Base-by-base conservation (phyloP, 768 basidiomycete genomes). In the Boletus pseudo-olivaceus region DNA sequence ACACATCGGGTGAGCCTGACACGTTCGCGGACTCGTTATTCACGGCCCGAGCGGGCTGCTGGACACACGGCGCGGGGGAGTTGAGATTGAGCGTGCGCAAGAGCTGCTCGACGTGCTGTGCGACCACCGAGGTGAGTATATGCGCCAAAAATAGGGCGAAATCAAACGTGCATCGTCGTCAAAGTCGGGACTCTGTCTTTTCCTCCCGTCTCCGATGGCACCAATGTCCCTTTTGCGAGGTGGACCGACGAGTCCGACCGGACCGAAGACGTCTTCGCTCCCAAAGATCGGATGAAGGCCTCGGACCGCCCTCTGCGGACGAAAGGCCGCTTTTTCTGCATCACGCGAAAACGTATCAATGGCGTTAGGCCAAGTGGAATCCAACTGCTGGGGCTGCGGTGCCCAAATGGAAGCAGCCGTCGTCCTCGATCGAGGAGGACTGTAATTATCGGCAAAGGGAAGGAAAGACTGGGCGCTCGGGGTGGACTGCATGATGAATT, bases 161-260 rank as follows among this genome's bases (percentile, higher is more conserved):
- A 64, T 58, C 59, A 65, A 62, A 67, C 68, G 52, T 58, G 60
- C 62, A 53, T 71, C 76, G 59, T 84, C 79, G 38, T 80, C 83
- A 43, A 79, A 79, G 43, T 78, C 81, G 5, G 84, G 80, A 45
- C 73, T 78, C 48, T 72, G 74, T 67, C 78, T 84, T 71, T 84
- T 88, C 60, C 87, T 80, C 15, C 88, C 89, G 62, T 92, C 90
- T 43, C 89, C 90, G 66, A 91, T 84, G 64, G 87, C 87, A 6
- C 89, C 88, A 47, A 90, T 75, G 54, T 72, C 70, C 60, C 68
- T 76, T 59, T 81, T 82, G 57, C 75, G 76, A 30, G 64, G 61
- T 30, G 62, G 56, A 53, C 69, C 62, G 56, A 70, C 62, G 48
- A 69, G 62, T 10, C 76, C 76, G 30, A 78, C 66, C 1, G 81